These are phyloP conservation scores for Coniochaeta hoffmannii DNA, from an alignment of 2,329 filamentous ascomycete species.

Conservation along the genomic window DNA sequence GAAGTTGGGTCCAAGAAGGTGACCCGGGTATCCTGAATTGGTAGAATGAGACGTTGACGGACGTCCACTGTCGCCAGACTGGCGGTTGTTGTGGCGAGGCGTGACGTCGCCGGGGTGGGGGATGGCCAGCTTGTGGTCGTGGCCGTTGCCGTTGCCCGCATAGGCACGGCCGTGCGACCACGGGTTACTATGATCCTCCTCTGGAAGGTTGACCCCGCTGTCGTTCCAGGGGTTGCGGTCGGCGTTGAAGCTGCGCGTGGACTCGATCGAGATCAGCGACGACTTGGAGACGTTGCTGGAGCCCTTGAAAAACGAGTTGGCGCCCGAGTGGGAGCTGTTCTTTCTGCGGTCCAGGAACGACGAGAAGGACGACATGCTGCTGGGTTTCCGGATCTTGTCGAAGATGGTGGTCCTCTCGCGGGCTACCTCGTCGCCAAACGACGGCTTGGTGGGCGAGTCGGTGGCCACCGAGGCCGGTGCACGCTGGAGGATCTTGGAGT, in stretches of 20 bases:
- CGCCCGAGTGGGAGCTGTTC: slow-evolving; percentile 82
- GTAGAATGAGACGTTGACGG: slow-evolving; percentile 93
- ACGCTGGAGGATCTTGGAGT: slow-evolving; percentile 92
- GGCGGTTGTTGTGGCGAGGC: slow-evolving; percentile 74
- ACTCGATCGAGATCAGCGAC: slow-evolving; percentile 92
- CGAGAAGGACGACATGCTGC: slow-evolving; percentile 87
- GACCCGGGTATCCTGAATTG: slow-evolving; percentile 91
- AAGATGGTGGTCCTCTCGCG: slow-evolving; percentile 79
- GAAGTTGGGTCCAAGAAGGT: slow-evolving; percentile 73
- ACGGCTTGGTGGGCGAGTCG: slow-evolving; percentile 82
- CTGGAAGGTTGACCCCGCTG: slow-evolving; percentile 86
- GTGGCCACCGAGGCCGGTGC: slow-evolving; percentile 73
- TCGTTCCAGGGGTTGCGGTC: slow-evolving; percentile 98
- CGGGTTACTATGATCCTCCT: slow-evolving; percentile 69
- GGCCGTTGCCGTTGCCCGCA: slow-evolving; percentile 56
- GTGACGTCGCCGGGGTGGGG: slow-evolving; percentile 74
- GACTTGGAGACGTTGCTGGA: slow-evolving; percentile 88
- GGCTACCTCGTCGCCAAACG: slow-evolving; percentile 73
- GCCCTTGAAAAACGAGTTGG: slow-evolving; percentile 83
- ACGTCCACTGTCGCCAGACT: slow-evolving; percentile 84
- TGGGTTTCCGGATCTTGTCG: slow-evolving; percentile 87
- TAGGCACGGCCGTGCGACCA: slow-evolving; percentile 45
- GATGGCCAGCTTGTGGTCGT: slow-evolving; percentile 56
- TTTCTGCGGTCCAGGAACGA: slow-evolving; percentile 95
- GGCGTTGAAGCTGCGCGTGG: slow-evolving; percentile 79